Evolutionary conservation across 2,329 filamentous ascomycete genomes (phyloP).

Genomic region (Fusarium clavum): DNA sequence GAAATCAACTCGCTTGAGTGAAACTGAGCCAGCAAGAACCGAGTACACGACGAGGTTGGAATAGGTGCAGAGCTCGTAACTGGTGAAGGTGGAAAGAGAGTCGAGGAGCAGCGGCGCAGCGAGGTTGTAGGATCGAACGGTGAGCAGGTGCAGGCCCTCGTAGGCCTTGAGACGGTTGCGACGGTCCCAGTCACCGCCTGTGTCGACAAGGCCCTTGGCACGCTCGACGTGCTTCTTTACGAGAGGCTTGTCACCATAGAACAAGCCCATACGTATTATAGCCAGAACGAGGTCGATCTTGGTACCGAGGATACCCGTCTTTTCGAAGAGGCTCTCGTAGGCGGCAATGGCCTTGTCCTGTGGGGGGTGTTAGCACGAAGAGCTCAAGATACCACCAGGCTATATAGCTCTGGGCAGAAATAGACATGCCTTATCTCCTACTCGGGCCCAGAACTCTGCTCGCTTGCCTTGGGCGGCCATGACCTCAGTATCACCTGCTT

Average conservation of each 20-base stretch:
- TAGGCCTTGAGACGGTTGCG: conserved; percentile 99
- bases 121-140: conserved; percentile 87
- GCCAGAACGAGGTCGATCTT: conserved; percentile 98
- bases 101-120: conserved; percentile 95
- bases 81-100: conserved; percentile 97
- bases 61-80: conserved; percentile 98
- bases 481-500: conserved; percentile 95
- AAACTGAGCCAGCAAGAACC: conserved; percentile 92
- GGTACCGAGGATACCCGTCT: conserved; percentile 94
- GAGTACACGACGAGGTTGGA: conserved; percentile 95
- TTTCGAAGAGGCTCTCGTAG: conserved; percentile 94
- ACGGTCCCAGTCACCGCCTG: conserved; percentile 97
- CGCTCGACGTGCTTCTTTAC: conserved; percentile 96
- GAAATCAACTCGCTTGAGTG: conserved; percentile 96
- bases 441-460: conserved; percentile 94
- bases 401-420: not conserved
- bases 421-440: conserved; percentile 86
- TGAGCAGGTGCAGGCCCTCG: conserved; percentile 92
- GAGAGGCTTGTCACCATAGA: conserved; percentile 92
- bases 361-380: conserved; percentile 29
- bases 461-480: conserved; percentile 92
- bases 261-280: conserved; percentile 94
- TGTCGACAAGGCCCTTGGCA: conserved; percentile 89
- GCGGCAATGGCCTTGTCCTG: conserved; percentile 94
- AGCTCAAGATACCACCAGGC: not conserved